Evolutionary conservation across 2,329 filamentous ascomycete genomes (phyloP), one percentile per base, ranked within the genome.

Genomic region (Colletotrichum liaoningense): DNA sequence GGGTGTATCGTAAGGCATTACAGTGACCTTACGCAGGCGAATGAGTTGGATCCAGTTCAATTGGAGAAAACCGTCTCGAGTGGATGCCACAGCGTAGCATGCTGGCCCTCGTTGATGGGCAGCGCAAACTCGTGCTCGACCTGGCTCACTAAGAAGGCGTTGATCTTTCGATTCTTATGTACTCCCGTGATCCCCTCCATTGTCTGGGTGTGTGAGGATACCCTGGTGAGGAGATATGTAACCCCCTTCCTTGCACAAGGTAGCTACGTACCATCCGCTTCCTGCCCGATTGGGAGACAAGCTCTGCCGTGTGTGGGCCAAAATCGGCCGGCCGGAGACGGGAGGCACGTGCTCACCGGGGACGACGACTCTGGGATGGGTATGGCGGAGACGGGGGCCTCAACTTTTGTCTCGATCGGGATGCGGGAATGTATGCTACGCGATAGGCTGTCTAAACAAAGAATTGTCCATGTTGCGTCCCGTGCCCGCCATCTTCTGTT

Each of bases 1-100:
- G 38, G 73, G 74, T 28, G 24, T 59, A 38, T 76, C 74, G 9
- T 63, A 67, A 2, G 72, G 77, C 14, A 78, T 78, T 60, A 78
- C 76, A 4, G 58, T 67, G 24, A 78, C 71, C 75, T 79, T 79
- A 75, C 56, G 75, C 76, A 78, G 68, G 76, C 67, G 75, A 52
- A 80, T 68, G 9, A 80, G 72, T 8, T 66, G 52, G 16, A 79
- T 77, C 78, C 77, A 24, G 24, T 24, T 24, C 24, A 24, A 2
- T 24, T 24, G 42, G 76, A 77, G 22, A 79, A 72, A 14, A 79
- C 55, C 8, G 79, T 79, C 74, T 80, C 78, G 1, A 80, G 76
- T 3, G 78, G 76, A 60, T 79, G 74, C 77, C 78, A 80, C 42
- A 46, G 16, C 42, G 42, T 16, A 35, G 73, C 75, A 69, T 63